Evolutionary conservation across 2,329 filamentous ascomycete species (phyloP).

Genomic region (Colletotrichum salicis): DNA sequence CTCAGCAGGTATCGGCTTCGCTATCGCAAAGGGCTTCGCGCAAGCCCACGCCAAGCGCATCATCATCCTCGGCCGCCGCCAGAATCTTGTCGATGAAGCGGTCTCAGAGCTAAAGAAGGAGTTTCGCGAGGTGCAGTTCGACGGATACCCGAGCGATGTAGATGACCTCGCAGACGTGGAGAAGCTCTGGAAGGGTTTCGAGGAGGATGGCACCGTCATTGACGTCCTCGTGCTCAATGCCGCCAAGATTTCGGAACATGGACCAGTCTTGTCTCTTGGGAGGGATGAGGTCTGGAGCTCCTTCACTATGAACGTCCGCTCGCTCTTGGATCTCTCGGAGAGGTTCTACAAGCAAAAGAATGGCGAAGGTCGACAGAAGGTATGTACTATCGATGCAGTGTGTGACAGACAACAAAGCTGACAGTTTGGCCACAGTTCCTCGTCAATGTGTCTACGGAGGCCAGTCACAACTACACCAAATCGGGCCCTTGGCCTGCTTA

Average conservation of each 20-base stretch:
- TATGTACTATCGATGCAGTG: conserved; percentile 13
- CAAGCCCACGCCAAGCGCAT: conserved; percentile 50
- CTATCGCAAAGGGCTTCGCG: conserved; percentile 68
- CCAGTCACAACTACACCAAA: conserved; percentile 43
- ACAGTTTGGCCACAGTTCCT: conserved; percentile 39
- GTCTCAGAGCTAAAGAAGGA: conserved; percentile 38
- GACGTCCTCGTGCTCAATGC: conserved; percentile 46
- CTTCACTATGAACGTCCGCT: conserved; percentile 34
- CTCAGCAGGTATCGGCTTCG: conserved; percentile 73
- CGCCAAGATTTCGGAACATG: not conserved
- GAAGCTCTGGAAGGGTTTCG: conserved; percentile 23
- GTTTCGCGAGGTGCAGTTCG: not conserved
- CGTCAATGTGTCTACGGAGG: conserved; percentile 44
- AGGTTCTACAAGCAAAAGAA: conserved; percentile 47
- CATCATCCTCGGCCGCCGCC: conserved; percentile 51
- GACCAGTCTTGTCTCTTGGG: conserved; percentile 22
- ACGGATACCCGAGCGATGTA: not conserved
- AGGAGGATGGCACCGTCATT: conserved; percentile 35
- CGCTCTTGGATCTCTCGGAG: conserved; percentile 26
- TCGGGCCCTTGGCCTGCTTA: conserved; percentile 43
- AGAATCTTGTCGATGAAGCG: conserved; percentile 43
- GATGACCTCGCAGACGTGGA: not conserved
- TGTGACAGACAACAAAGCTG: not conserved
- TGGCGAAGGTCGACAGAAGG: conserved; percentile 36
- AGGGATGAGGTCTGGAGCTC: conserved; percentile 27